Evolutionary conservation across 805 yeast species (phyloP), one percentile per base, ranked within the genome.

Genomic region (Metschnikowia henanensis): DNA sequence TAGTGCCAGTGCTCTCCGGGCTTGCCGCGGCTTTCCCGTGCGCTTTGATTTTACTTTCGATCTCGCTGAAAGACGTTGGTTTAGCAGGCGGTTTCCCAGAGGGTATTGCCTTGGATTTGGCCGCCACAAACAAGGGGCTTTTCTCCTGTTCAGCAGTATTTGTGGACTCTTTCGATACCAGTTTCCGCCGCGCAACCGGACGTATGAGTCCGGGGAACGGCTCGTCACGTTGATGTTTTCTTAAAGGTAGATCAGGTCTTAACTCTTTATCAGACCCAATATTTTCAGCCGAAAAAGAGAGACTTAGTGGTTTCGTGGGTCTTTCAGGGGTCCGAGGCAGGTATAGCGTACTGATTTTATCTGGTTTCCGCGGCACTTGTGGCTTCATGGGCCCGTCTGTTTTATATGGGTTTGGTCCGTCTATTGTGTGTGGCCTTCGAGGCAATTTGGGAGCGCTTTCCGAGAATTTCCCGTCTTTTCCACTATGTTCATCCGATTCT

Each of bases 31-130:
- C 8, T 3, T 31, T 18, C n/a, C 13, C 16, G 10, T 21, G 19
- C 22, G 19, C 36, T 21, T 9, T 13, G 10, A 42, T 42, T 10
- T 20, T 31, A 12, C 36, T 26, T 15, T 42, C 45, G 21, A 42
- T 42, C 12, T 42, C 45, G 31, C 37, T 3, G 20, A 33, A 23
- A 32, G 28, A 19, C 21, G 16, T 12, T n/a, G n/a, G 10, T 35
- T 35, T 35, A 5, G 21, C 6, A 8, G 20, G 21, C 8, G 3
- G 19, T 9, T 18, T 15, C 2, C 16, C 13, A 7, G 12, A 3
- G 6, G 10, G 5, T 15, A 7, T 20, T 16, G 7, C 5, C 7
- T 22, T 17, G 31, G 17, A 21, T 4, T 35, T 26, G 19, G 41
- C 41, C 19, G 37, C 38, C 29, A 37, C 30, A 28, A 28, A 28